These are phyloP conservation scores for Beauveria sp. DNA, from an alignment of 2,329 filamentous ascomycete genomes.

Conservation along the genomic window DNA sequence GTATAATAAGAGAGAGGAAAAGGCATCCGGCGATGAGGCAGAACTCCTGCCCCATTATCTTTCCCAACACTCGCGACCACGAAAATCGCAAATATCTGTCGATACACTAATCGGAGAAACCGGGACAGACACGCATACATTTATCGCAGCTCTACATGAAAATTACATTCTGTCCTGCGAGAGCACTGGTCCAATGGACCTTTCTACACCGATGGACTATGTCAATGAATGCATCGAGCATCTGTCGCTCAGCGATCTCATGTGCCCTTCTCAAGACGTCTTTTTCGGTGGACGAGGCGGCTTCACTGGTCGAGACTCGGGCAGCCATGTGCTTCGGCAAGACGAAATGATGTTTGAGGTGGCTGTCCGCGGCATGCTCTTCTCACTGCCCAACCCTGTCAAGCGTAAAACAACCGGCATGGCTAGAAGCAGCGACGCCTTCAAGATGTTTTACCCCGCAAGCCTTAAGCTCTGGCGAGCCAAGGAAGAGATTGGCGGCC, in stretches of 20 bases:
- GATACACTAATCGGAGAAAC: slow-evolving; percentile 85
- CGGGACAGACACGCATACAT: slow-evolving; percentile 85
- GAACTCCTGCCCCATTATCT: slow-evolving; percentile 56
- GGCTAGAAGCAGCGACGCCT: slow-evolving; percentile 50
- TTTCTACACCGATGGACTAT: slow-evolving; percentile 62
- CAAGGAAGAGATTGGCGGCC: slow-evolving; percentile 70
- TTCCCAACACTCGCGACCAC: slow-evolving; percentile 49
- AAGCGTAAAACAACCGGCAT: slow-evolving; percentile 51
- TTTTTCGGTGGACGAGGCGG: slow-evolving; percentile 58
- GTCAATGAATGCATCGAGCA: slow-evolving; percentile 80
- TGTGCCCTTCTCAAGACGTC: slow-evolving; percentile 64
- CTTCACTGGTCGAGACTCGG: slow-evolving; percentile 45
- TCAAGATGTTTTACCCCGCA: slow-evolving; percentile 88
- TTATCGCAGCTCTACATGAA: slow-evolving; percentile 84
- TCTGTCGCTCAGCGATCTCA: slow-evolving; percentile 79
- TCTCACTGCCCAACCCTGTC: slow-evolving; percentile 78
- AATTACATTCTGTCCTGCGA: slow-evolving; percentile 87
- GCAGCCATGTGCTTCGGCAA: slow-evolving; percentile 72
- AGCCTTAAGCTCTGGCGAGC: slow-evolving; percentile 77
- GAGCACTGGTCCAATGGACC: slow-evolving; percentile 39
- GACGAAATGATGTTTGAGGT: slow-evolving; percentile 93
- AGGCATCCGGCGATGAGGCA: slow-evolving; percentile 31
- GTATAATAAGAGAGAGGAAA: slow-evolving; percentile 77
- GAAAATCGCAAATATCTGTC: slow-evolving; percentile 56
- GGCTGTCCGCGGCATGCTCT: slow-evolving; percentile 77